Evolutionary conservation across 2,329 filamentous ascomycete genomes (phyloP).

Genomic region (Penicillium sp.): DNA sequence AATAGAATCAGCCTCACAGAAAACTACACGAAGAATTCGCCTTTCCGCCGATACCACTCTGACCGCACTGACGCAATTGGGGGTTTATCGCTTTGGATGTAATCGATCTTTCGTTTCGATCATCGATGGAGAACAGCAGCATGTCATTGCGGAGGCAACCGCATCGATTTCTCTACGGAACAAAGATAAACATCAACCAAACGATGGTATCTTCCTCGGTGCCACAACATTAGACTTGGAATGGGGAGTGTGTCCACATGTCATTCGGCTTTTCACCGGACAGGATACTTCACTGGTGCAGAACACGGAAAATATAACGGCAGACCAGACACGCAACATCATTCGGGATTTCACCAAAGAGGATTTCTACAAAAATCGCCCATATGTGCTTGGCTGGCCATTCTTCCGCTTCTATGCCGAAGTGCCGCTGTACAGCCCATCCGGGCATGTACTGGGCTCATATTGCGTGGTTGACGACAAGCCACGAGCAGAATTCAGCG

Average conservation of each 20-base stretch:
- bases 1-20: not conserved
- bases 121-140: slow-evolving; percentile 49
- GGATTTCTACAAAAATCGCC: slow-evolving; percentile 33
- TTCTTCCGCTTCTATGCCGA: slow-evolving; percentile 52
- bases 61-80: slow-evolving; percentile 52
- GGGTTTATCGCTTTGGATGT: slow-evolving; percentile 43
- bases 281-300: slow-evolving; percentile 15
- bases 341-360: slow-evolving; percentile 40
- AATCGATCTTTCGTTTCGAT: slow-evolving; percentile 51
- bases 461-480: slow-evolving; percentile 58
- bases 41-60: slow-evolving; percentile 36
- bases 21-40: not conserved
- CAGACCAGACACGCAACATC: slow-evolving; percentile 33
- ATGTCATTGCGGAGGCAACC: slow-evolving; percentile 53
- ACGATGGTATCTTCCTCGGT: slow-evolving; percentile 36
- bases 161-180: slow-evolving; percentile 39
- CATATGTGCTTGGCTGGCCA: slow-evolving; percentile 33
- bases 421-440: slow-evolving; percentile 57
- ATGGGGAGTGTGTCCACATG: slow-evolving; percentile 24
- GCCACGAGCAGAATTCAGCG: slow-evolving; percentile 45
- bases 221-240: slow-evolving; percentile 22
- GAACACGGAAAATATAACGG: slow-evolving; percentile 26
- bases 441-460: slow-evolving; percentile 55
- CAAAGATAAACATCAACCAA: slow-evolving; percentile 23
- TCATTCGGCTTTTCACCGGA: slow-evolving; percentile 25